Evolutionary conservation across 2,329 filamentous ascomycete genomes (phyloP), one percentile per base, ranked within the genome.

Genomic region (Trichophyton rubrum): DNA sequence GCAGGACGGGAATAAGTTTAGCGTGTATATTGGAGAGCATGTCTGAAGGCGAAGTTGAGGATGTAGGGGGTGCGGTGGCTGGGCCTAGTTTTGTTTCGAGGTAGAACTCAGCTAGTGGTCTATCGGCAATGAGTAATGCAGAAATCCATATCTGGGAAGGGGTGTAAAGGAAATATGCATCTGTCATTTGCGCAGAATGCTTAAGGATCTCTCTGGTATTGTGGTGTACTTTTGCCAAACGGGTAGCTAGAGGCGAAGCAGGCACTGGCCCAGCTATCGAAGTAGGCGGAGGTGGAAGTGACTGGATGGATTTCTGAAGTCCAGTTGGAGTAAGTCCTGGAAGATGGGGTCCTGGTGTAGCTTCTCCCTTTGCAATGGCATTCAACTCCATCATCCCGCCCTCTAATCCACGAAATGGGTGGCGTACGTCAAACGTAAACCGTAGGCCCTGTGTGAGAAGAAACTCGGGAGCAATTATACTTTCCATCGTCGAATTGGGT

Each of bases 131-230:
- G 13, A 86, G 79, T 30, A 96, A 75, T 0, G 91, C 85, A 0
- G 89, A 86, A 62, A 97, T 81, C 85, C 91, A 91, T 71, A 97
- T 95, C 72, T 99, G 93, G 24, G 89, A 88, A 0, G 93, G 93
- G 0, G 92, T 92, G 75, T 89, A 97, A 73, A 96, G 87, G 75
- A 97, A 96, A 76, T 97, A 97, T n/a, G 84, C 90, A 68, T 99
- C 93, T 27, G 92, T 96, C 63, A 96, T 81, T 58, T 95, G 78
- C 0, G 90, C 88, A 61, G 89, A 88, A 60, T 85, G 87, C 69
- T 89, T 89, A 60, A 95, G 82, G 55, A 89, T 80, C 20, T 85
- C 83, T 47, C 88, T 82, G 0, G 91, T 88, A 59, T 80, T 81
- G n/a, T 79, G 78, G 69, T 95, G 90, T 0, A 89, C 89, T 9